Percentiles rank a stretch among this genome's conserved stretches.
Conservation (phyloP, 768 basidiomycete genomes). For the Pisolithus sp. region DNA sequence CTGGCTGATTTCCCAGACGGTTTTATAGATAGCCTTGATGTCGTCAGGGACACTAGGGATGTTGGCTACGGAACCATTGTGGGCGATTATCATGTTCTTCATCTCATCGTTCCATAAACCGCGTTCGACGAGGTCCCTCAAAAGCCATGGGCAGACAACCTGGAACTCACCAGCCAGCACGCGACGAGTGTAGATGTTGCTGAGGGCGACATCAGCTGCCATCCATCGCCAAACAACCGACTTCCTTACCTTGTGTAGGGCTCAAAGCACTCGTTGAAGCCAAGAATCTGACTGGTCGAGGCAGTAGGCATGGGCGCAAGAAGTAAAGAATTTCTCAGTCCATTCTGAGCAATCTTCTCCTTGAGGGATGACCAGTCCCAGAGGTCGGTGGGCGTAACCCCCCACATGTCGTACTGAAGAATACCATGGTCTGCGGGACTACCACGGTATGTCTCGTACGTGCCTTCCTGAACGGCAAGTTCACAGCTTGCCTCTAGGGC, state of each 20-base stretch:
- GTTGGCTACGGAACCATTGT: conserved; percentile 84
- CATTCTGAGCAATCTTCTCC: conserved; percentile 73
- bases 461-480: conserved; percentile 69
- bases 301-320: conserved; percentile 99
- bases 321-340: conserved; percentile 85
- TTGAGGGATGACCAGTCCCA: conserved; percentile 95
- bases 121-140: conserved; percentile 94
- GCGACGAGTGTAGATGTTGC: conserved; percentile 98
- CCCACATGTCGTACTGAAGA: conserved; percentile 95
- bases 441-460: conserved; percentile 86
- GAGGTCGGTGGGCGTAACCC: conserved; percentile 76
- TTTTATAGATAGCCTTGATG: conserved; percentile 98
- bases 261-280: conserved; percentile 98
- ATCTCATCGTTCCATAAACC: conserved; percentile 97
- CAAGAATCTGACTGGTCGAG: conserved; percentile 95
- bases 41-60: conserved; percentile 85
- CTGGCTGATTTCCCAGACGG: conserved; percentile 99
- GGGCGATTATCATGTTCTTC: conserved; percentile 99
- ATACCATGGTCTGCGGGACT: conserved; percentile 85
- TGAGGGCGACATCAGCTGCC: conserved; percentile 25
- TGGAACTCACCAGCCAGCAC: conserved; percentile 99
- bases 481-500: conserved; percentile 89
- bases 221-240: neutral
- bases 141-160: conserved; percentile 96
- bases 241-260: conserved; percentile 83